Evolutionary conservation across 805 yeast genomes (phyloP), one percentile per base, ranked within the genome.

Genomic region (Candida xyloterini): DNA sequence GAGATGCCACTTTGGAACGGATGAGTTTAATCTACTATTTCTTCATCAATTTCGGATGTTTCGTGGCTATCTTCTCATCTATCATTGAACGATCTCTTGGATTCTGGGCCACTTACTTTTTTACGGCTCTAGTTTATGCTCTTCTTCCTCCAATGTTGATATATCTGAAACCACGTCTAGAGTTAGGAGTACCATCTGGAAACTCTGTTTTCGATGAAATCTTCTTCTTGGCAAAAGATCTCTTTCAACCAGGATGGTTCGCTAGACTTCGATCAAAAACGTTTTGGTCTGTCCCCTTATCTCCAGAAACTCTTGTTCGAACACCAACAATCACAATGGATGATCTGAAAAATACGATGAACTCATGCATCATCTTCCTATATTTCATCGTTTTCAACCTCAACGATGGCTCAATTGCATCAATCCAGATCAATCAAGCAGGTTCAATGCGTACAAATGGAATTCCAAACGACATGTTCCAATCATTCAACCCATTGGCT

Each of bases 391-490:
- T 59, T 15, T 63, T 59, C 54, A 56, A 59, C 46, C 44, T 63
- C 25, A 69, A 71, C 43, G 78, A 74, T 51, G 68, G 70, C 35
- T 71, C 78, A 30, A 60, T 71, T 44, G 70, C 71, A 5, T 59
- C 70, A 18, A 44, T 59, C n/a, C 80, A 71, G 54, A 70, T 70
- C 34, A 70, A 72, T 7, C 76, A 71, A 51, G 74, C 78, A 15
- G 75, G 75, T 28, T 63, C 77, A 10, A 72, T 75, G 78, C 53
- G 64, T 10, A 65, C 74, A n/a, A 59, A 68, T 10, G 78, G 79
- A 14, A 68, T 75, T 42, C 79, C 79, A 32, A 75, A 75, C 51
- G 81, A 76, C 56, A 63, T 75, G 47, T 73, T 72, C 55, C 70
- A 67, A 51, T 72, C 73, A 41, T 72, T 75, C 57, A 74, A 75